A percentile compares a stretch with the other conserved stretches of the same genome.
phyloP scores from a whole-genome alignment of 768 basidiomycete genomes.

The Pisolithus microcarpus region DNA sequence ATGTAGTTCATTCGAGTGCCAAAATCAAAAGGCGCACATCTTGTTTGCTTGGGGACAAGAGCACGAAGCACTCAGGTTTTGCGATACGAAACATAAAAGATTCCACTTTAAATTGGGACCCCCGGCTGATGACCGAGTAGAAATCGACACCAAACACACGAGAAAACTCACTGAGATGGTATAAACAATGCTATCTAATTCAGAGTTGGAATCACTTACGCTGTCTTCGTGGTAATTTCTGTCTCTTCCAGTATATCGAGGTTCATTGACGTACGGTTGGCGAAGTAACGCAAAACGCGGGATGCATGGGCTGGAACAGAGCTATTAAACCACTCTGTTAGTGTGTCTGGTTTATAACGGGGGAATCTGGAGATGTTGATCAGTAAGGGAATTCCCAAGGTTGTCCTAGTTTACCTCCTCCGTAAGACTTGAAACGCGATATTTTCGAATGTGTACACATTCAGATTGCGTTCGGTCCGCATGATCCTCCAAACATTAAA shows the following conservation, averaged over 20 bases:
- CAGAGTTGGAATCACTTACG: constrained; percentile 39
- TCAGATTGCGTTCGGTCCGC: constrained; percentile 72
- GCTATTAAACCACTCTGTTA: constrained; percentile 67
- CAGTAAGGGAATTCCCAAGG: not conserved
- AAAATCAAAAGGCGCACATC: constrained; percentile 48
- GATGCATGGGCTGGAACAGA: constrained; percentile 46
- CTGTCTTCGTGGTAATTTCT: constrained; percentile 82
- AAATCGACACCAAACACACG: constrained; percentile 97
- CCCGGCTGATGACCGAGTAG: constrained; percentile 87
- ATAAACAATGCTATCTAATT: not conserved
- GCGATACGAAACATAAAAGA: constrained; percentile 97
- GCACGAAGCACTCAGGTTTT: constrained; percentile 88
- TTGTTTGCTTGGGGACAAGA: constrained; percentile 81
- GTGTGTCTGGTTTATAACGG: constrained; percentile 53
- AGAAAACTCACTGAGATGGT: constrained; percentile 74
- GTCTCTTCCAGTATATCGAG: constrained; percentile 75
- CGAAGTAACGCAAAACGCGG: constrained; percentile 55
- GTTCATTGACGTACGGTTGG: constrained; percentile 56
- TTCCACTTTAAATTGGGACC: constrained; percentile 98
- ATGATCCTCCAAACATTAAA: constrained; percentile 92
- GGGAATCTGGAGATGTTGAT: constrained; percentile 50
- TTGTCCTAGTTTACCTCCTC: constrained; percentile 43
- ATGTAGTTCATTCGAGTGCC: not conserved
- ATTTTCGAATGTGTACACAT: constrained; percentile 84
- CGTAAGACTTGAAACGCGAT: constrained; percentile 76